Percentiles rank a stretch among this genome's conserved stretches.
Conservation (phyloP, 2,329 filamentous ascomycete species). For the Aureobasidium sp. region DNA sequence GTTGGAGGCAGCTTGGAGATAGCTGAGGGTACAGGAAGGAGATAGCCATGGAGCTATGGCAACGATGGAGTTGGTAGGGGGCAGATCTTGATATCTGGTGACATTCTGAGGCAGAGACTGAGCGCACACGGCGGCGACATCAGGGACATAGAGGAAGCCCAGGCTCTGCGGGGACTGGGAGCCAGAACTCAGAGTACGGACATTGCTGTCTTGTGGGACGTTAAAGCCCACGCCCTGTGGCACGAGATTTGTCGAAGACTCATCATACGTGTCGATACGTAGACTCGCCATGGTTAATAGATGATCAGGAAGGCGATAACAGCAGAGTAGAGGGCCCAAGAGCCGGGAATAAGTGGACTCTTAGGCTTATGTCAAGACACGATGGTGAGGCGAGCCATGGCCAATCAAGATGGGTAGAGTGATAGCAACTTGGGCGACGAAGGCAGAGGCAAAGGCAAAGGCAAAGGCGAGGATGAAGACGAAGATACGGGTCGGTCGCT, state of each 20-base stretch:
- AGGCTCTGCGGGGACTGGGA: conserved; percentile 55
- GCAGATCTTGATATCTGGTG: conserved; percentile 63
- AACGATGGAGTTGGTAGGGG: conserved; percentile 62
- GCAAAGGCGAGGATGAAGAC: conserved; percentile 15
- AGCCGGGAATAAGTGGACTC: background rate
- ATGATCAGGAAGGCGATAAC: background rate
- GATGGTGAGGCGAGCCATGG: background rate
- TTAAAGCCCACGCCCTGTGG: background rate
- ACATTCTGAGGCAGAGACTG: conserved; percentile 75
- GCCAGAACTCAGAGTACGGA: conserved; percentile 69
- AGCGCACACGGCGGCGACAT: conserved; percentile 48
- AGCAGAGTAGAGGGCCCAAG: background rate
- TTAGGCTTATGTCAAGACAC: background rate
- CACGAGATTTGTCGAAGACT: background rate
- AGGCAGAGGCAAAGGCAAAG: background rate
- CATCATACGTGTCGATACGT: background rate
- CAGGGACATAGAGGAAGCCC: conserved; percentile 81
- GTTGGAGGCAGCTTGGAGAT: conserved; percentile 56
- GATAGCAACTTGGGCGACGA: background rate
- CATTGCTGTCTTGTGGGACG: conserved; percentile 38
- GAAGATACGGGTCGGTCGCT: no score
- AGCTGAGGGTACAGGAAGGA: conserved; percentile 63
- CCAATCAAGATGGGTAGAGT: background rate
- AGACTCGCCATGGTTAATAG: background rate
- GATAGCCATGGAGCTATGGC: conserved; percentile 84